A percentile compares a stretch with the other conserved stretches of the same genome.
Evolutionary conservation across 495 filamentous ascomycete genomes (phyloP).

Genomic region (Neurospora sp.): DNA sequence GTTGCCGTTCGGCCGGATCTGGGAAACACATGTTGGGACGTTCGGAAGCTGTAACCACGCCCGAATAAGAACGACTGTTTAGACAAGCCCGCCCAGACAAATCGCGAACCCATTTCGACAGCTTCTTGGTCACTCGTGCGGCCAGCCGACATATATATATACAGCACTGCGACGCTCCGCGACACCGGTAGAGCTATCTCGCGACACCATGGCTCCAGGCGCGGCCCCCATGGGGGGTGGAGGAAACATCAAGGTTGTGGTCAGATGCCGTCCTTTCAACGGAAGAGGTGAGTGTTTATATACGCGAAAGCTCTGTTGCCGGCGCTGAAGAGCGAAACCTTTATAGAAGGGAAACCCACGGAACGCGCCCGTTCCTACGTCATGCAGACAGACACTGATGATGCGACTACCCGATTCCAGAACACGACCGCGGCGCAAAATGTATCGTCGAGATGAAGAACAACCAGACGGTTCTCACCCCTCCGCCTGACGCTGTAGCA

Average conservation of each 20-base stretch:
- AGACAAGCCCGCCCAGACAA: not conserved
- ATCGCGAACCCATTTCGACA: not conserved
- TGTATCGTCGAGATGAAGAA: slow-evolving; percentile 97
- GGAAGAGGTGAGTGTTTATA: slow-evolving; percentile 59
- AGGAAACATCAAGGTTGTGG: slow-evolving; percentile 99
- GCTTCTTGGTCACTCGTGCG: not conserved
- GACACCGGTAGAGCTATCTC: not conserved
- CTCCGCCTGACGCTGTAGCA: slow-evolving; percentile 51
- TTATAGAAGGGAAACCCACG: not conserved
- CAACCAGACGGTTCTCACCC: slow-evolving; percentile 76
- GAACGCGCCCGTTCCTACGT: not conserved
- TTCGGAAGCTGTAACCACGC: not conserved
- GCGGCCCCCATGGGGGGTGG: slow-evolving; percentile 44
- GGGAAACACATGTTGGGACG: not conserved
- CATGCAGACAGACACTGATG: slow-evolving; percentile 1
- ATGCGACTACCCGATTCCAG: slow-evolving; percentile 32
- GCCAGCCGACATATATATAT: not conserved
- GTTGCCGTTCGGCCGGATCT: not conserved
- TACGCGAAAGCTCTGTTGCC: slow-evolving; percentile 6
- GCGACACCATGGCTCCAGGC: slow-evolving; percentile 54
- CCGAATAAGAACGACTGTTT: not conserved
- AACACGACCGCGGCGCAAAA: slow-evolving; percentile 86
- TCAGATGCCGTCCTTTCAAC: slow-evolving; percentile 88
- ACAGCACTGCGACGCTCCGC: not conserved
- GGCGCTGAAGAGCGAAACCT: not conserved